A percentile compares a stretch with the other conserved stretches of the same genome.
Evolutionary conservation across 495 filamentous ascomycete species (phyloP).

Genomic region (Pyronema omphalodes): DNA sequence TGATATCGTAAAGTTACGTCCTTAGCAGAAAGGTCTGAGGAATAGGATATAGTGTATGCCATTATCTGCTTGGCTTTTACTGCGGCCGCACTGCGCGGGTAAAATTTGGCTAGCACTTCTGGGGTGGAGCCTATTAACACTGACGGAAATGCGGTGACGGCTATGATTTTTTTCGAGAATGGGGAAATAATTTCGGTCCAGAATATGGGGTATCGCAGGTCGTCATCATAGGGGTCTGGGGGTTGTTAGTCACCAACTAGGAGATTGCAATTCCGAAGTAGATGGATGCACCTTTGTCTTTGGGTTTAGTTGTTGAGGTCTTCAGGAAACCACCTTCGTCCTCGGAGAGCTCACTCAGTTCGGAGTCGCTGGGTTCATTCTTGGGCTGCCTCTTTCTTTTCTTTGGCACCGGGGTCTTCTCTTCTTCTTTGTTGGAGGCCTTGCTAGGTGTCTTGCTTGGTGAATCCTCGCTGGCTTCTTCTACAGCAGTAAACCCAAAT

Average conservation of each 20-base stretch:
- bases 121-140: conserved; percentile 26
- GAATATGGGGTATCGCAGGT: conserved; percentile 69
- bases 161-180: conserved; percentile 52
- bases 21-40: conserved; percentile 72
- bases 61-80: conserved; percentile 79
- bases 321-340: not conserved
- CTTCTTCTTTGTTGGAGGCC: conserved; percentile 13
- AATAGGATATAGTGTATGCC: conserved; percentile 77
- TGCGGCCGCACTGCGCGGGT: conserved; percentile 63
- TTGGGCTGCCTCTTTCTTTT: conserved; percentile 5
- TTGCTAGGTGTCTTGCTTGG: not conserved
- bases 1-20: conserved; percentile 90
- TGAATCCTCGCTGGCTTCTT: conserved; percentile 37
- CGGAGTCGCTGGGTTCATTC: conserved; percentile 1
- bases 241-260: not conserved
- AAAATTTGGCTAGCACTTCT: conserved; percentile 56
- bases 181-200: conserved; percentile 84
- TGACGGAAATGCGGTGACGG: conserved; percentile 37
- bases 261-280: too few relatives aligned
- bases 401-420: conserved; percentile 3
- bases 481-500: conserved; percentile 76
- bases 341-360: not conserved
- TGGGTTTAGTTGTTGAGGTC: conserved; percentile 11
- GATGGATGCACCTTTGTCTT: not conserved
- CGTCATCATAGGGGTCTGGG: conserved; percentile 35